A percentile compares a stretch with the other conserved stretches of the same genome.
phyloP scores from a whole-genome alignment of 2,329 filamentous ascomycete species.

The Curvularia lunata region DNA sequence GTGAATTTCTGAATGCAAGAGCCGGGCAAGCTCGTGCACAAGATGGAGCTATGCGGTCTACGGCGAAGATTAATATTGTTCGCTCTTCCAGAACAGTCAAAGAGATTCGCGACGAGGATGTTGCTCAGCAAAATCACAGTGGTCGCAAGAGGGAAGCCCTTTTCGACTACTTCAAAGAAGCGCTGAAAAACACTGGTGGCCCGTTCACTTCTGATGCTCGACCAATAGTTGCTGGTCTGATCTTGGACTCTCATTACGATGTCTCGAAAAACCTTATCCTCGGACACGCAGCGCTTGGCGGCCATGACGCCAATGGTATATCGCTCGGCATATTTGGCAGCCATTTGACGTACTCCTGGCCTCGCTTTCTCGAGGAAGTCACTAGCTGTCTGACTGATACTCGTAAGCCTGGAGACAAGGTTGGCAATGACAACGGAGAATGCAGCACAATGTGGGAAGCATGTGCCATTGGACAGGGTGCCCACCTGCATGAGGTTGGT shows the following conservation, averaged over 20 bases:
- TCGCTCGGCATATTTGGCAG: conserved; percentile 38
- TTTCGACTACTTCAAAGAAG: conserved; percentile 32
- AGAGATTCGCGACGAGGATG: conserved; percentile 28
- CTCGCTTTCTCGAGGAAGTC: conserved; percentile 41
- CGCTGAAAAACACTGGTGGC: conserved; percentile 32
- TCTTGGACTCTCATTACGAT: conserved; percentile 41
- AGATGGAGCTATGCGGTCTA: conserved; percentile 31
- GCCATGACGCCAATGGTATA: conserved; percentile 34
- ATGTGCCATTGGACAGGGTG: conserved; percentile 52
- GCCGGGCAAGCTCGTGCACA: conserved; percentile 16
- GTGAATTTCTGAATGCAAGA: conserved; percentile 27
- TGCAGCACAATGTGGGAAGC: conserved; percentile 55
- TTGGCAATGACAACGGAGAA: conserved; percentile 43
- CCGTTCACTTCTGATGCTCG: conserved; percentile 31
- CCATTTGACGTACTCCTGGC: conserved; percentile 39
- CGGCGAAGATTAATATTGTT: conserved; percentile 38
- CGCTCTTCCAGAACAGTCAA: conserved; percentile 32
- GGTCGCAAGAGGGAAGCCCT: conserved; percentile 21
- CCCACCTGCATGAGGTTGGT: conserved; percentile 48
- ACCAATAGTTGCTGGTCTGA: conserved; percentile 41
- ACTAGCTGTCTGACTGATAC: conserved; percentile 43
- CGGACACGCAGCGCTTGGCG: conserved; percentile 35
- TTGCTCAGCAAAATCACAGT: conserved; percentile 31
- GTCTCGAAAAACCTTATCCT: conserved; percentile 28
- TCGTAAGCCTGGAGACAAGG: conserved; percentile 46